Base-by-base conservation (phyloP, 805 yeast genomes). In the Ogataea parapolymorpha region DNA sequence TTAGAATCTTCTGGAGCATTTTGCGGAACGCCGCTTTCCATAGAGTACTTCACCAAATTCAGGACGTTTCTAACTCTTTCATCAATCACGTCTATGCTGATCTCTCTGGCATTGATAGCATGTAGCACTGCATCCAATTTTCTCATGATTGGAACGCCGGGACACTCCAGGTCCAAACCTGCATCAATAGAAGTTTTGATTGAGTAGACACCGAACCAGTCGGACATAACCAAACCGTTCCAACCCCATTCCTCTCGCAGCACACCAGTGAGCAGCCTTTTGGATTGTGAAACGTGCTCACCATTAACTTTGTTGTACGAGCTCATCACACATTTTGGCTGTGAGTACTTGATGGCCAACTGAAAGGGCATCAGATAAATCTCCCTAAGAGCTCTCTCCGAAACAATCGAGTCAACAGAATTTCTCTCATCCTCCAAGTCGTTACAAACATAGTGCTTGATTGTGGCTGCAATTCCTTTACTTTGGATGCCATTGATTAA, bases 111-210 rank as follows among this genome's bases (percentile, higher is more conserved):
- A 41, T 46, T 49, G 13, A 78, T 64, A 32, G 71, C 68, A 50
- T 72, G 78, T 6, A 63, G 44, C 13, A 76, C 59, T 10, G 67
- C 59, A 22, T 58, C 59, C 2, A 59, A 59, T 48, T 71, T 62
- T 63, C 80, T 64, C 54, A 66, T 70, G 32, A 71, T 56, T 6
- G 79, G 62, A 13, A 79, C 76, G 26, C 86, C 86, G 1, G 87
- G 87, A 81, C 79, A 78, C 58, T 81, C 86, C 51, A 80, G 62
- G 55, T 79, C 82, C 41, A 80, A 61, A 8, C 85, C 85, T 25
- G 77, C 75, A 33, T 71, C 69, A 35, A 80, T 54, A 14, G 80
- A 55, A 30, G 67, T 71, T 35, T 65, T 67, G 28, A 64, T 60
- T 12, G 79, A 67, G 56, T 74, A 78, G n/a, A 71, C 70, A 27